Percentiles rank a stretch among this genome's conserved stretches.
Evolutionary conservation across 169 alveolate genomes (phyloP).

Genomic region (Plasmodium vinckei): DNA sequence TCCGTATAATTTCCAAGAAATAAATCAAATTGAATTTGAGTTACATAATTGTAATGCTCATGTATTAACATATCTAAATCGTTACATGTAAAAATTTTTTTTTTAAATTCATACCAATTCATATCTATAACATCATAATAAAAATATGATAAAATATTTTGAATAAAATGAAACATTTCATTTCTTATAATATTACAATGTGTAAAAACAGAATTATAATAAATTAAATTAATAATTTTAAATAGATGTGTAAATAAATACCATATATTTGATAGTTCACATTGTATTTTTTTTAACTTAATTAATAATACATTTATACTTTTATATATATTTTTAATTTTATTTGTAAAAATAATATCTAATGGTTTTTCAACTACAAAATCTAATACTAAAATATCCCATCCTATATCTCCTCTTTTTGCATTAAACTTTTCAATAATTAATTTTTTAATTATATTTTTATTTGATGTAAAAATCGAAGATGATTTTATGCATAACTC

Average conservation of each 20-base stretch:
- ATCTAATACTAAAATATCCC: slow-evolving; percentile 68
- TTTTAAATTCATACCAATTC: slow-evolving; percentile 56
- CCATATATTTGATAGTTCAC: slow-evolving; percentile 69
- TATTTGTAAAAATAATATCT: slow-evolving; percentile 62
- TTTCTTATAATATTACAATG: slow-evolving; percentile 59
- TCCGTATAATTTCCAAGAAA: slow-evolving; percentile 44
- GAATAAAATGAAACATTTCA: slow-evolving; percentile 73
- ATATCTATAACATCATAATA: slow-evolving; percentile 66
- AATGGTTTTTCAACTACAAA: slow-evolving; percentile 50
- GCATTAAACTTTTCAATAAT: slow-evolving; percentile 25
- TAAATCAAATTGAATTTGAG: slow-evolving; percentile 48
- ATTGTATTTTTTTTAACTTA: slow-evolving; percentile 46
- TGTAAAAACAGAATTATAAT: slow-evolving; percentile 47
- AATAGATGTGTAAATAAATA: slow-evolving; percentile 66
- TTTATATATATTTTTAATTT: slow-evolving; percentile 43
- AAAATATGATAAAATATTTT: slow-evolving; percentile 54
- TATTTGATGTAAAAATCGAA: slow-evolving; percentile 39
- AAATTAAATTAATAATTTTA: slow-evolving; percentile 57
- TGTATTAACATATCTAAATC: slow-evolving; percentile 39
- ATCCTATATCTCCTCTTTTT: slow-evolving; percentile 66
- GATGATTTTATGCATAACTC: slow-evolving; percentile 65
- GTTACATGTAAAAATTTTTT: slow-evolving; percentile 23
- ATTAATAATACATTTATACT: slow-evolving; percentile 50
- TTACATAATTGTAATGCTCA: slow-evolving; percentile 50
- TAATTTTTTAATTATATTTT: slow-evolving; percentile 34